Percentiles rank a stretch among this genome's conserved stretches.
Evolutionary conservation across 768 basidiomycete species (phyloP).

Genomic region (Candolleomyces eurysporus): DNA sequence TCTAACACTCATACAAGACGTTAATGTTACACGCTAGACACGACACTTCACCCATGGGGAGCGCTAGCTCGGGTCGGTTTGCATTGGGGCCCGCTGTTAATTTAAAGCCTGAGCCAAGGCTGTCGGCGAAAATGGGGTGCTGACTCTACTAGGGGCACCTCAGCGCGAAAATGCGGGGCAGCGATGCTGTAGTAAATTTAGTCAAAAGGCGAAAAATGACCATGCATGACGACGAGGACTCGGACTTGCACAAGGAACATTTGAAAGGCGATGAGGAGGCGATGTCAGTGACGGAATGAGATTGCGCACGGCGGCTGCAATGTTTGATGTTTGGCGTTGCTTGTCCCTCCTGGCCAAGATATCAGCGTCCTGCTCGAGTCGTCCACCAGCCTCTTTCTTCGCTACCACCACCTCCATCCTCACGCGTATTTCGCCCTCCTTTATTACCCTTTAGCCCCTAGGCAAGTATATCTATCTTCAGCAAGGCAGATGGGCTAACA

Average conservation of each 20-base stretch:
- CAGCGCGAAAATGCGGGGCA: too few species aligned
- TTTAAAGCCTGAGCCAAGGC: too few species aligned
- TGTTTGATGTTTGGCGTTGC: slow-evolving; percentile 25
- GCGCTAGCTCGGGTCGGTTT: too few species aligned
- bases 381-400: slow-evolving; percentile 4
- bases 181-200: too few species aligned
- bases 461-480: slow-evolving; percentile 12
- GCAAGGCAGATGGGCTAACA: background rate
- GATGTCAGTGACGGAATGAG: background rate
- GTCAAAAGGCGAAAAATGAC: background rate
- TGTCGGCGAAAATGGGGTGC: too few species aligned
- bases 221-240: background rate
- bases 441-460: slow-evolving; percentile 10
- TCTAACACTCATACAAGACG: too few species aligned
- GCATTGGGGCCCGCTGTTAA: too few species aligned
- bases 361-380: slow-evolving; percentile 12
- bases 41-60: too few species aligned
- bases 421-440: slow-evolving; percentile 18
- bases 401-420: slow-evolving; percentile 9
- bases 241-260: background rate
- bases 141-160: too few species aligned
- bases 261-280: background rate
- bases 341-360: slow-evolving; percentile 24
- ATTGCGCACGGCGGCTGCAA: background rate
- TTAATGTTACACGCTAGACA: too few species aligned